A percentile compares a stretch with the other conserved stretches of the same genome.
phyloP scores from a whole-genome alignment of 1,139 yeast species.

The Tardiomyces depauwii region DNA sequence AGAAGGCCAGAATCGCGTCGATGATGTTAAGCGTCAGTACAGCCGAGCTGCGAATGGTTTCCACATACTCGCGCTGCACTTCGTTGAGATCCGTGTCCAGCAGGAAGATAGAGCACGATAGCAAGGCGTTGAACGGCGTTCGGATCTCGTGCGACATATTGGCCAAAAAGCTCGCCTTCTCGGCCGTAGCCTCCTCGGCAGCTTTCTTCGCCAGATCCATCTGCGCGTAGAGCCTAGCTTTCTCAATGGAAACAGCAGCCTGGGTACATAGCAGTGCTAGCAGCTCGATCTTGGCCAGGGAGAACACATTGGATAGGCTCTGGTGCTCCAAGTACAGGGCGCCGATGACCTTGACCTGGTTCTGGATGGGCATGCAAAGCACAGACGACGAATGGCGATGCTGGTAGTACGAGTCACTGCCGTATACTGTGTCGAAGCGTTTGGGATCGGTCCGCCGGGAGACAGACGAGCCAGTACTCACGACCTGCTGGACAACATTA shows the following conservation, averaged over 20 bases:
- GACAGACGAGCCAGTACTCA: constrained; percentile 31
- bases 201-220: constrained; percentile 44
- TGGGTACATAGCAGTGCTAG: constrained; percentile 40
- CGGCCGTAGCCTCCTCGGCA: constrained; percentile 51
- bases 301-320: constrained; percentile 20
- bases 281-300: constrained; percentile 31
- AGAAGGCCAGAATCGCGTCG: constrained; percentile 46
- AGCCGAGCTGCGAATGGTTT: constrained; percentile 42
- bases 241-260: constrained; percentile 43
- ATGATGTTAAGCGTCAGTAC: constrained; percentile 44
- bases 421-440: constrained; percentile 29
- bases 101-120: constrained; percentile 44
- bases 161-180: constrained; percentile 47
- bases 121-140: constrained; percentile 46
- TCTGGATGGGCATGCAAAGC: constrained; percentile 39
- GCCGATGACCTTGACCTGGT: constrained; percentile 35
- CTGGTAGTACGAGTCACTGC: constrained; percentile 34
- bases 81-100: constrained; percentile 38
- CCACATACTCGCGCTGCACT: constrained; percentile 43
- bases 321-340: constrained; percentile 38
- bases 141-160: constrained; percentile 52
- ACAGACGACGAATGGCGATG: constrained; percentile 28
- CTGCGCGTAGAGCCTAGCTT: constrained; percentile 37
- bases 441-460: constrained; percentile 31
- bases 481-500: constrained; percentile 31